Conservation (phyloP, 108 stramenopile species). For the Thalassiosira profunda region DNA sequence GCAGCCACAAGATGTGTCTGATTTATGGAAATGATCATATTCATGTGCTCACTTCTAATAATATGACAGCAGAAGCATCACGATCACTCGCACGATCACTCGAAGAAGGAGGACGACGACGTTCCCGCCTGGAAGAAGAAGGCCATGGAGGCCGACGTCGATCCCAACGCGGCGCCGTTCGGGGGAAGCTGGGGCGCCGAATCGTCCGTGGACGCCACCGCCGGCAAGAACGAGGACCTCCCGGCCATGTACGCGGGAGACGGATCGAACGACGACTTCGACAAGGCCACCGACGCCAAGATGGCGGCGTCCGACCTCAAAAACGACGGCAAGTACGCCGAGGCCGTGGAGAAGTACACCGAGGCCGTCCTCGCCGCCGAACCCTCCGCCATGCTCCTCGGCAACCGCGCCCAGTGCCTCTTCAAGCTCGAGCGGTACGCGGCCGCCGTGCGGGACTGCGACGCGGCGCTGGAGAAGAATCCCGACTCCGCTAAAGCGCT, state of each 20-base stretch:
- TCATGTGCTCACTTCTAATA: conserved; percentile 12
- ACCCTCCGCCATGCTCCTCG: conserved; percentile 81
- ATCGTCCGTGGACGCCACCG: conserved; percentile 62
- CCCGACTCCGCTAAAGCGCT: conserved; percentile 91
- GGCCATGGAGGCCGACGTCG: conserved; percentile 57
- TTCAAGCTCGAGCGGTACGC: conserved; percentile 60
- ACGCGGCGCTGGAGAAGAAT: conserved; percentile 74
- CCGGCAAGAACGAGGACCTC: conserved; percentile 29
- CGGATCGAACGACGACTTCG: conserved; percentile 66
- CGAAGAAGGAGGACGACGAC: conserved; percentile 29
- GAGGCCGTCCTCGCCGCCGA: conserved; percentile 74
- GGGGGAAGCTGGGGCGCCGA: conserved; percentile 76
- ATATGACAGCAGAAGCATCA: conserved; percentile 4
- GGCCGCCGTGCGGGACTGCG: conserved; percentile 81
- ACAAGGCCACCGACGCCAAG: conserved; percentile 69
- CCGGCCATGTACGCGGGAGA: conserved; percentile 67
- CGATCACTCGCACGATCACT: conserved; percentile 21
- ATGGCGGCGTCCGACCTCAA: conserved; percentile 72
- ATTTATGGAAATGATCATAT: conserved; percentile 14
- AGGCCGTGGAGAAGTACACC: conserved; percentile 75
- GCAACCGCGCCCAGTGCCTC: conserved; percentile 83
- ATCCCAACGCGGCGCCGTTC: conserved; percentile 72
- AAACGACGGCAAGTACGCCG: conserved; percentile 52
- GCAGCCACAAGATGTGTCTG: not conserved
- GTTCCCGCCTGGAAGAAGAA: conserved; percentile 83